These are phyloP conservation scores for Astrothelium subdiscretum DNA, from an alignment of 495 filamentous ascomycete species.

Conservation along the genomic window DNA sequence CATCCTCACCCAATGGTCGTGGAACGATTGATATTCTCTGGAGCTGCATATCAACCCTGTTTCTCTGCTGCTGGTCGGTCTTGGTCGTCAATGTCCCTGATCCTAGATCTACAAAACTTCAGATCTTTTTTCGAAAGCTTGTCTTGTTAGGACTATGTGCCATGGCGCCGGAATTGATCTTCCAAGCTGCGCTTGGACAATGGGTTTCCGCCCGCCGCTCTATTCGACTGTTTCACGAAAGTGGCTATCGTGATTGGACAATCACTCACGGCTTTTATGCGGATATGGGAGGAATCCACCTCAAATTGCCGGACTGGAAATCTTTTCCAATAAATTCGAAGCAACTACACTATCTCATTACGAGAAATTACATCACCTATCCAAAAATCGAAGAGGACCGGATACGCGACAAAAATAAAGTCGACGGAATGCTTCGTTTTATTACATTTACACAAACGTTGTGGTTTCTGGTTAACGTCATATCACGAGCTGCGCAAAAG, in stretches of 20 bases:
- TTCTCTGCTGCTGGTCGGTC: background rate
- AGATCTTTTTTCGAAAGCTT: background rate
- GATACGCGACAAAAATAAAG: conserved; percentile 25
- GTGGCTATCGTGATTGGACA: conserved; percentile 15
- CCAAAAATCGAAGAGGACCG: conserved; percentile 5
- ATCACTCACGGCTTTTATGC: conserved; percentile 28
- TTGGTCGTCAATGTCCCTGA: background rate
- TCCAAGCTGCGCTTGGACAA: conserved; percentile 27
- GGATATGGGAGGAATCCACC: conserved; percentile 25
- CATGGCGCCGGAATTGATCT: conserved; percentile 25
- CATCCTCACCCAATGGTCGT: background rate
- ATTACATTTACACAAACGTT: background rate
- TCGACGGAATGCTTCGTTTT: conserved; percentile 16
- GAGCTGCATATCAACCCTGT: background rate
- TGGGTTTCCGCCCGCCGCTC: conserved; percentile 27
- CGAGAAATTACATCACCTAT: conserved; percentile 13
- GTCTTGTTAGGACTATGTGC: background rate
- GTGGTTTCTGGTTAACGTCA: background rate
- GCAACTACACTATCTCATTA: conserved; percentile 23
- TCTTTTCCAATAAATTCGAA: conserved; percentile 23
- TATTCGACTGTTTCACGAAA: conserved; percentile 12
- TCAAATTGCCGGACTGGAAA: conserved; percentile 12
- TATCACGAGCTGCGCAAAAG: background rate
- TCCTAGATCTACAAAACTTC: background rate
- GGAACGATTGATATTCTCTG: background rate